phyloP scores from a whole-genome alignment of 495 filamentous ascomycete species.

The Choiromyces venosus region DNA sequence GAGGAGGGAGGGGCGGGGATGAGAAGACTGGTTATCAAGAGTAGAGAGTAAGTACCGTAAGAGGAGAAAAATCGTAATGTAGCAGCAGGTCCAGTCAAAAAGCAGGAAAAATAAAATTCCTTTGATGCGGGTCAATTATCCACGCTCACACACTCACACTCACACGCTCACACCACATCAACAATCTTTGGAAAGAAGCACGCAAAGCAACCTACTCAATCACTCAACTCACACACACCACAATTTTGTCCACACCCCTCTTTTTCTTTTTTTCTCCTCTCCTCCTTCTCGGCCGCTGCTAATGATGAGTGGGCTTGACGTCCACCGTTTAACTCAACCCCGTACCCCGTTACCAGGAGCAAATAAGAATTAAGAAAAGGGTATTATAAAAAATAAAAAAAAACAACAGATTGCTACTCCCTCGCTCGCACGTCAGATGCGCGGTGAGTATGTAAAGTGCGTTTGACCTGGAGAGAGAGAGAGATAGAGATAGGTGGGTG shows the following conservation, averaged over 20 bases:
- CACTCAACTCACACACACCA: not conserved
- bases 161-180: not conserved
- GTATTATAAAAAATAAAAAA: not conserved
- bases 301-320: not conserved
- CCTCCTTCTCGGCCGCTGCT: not conserved
- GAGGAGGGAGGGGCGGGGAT: not conserved
- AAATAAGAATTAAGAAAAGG: not conserved
- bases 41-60: not conserved
- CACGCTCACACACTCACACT: not conserved
- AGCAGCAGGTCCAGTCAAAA: not conserved
- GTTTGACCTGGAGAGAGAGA: not conserved
- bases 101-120: not conserved
- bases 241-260: not conserved
- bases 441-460: not conserved
- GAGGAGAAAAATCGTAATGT: not conserved
- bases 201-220: not conserved
- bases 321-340: not conserved
- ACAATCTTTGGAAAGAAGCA: not conserved
- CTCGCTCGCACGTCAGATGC: not conserved
- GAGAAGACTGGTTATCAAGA: not conserved
- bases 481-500: too few relatives aligned
- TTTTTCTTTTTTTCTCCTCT: not conserved
- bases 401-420: not conserved
- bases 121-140: slow-evolving; percentile 1
- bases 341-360: not conserved